These are phyloP conservation scores for Primulina huaijiensis DNA, from an alignment of 257 asterid genomes.

Conservation along the genomic window DNA sequence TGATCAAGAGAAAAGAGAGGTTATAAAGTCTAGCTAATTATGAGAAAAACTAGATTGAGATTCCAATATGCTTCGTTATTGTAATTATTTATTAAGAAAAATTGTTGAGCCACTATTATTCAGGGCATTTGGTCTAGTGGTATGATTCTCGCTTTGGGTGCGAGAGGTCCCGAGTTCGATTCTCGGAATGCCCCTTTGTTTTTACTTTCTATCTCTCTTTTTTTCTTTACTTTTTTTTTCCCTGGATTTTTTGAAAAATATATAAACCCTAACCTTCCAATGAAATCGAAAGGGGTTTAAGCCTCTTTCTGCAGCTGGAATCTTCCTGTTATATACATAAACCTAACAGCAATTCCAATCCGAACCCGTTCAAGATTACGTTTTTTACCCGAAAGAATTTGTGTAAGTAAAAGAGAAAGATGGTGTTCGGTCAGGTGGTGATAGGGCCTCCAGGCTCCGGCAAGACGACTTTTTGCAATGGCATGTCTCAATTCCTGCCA, in stretches of 20 bases:
- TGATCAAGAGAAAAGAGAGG: too few relatives aligned
- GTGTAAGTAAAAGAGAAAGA: slow-evolving; percentile 17
- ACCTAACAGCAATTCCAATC: background rate
- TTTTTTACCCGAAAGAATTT: background rate
- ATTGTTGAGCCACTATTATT: too few relatives aligned
- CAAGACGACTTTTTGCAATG: slow-evolving; percentile 95
- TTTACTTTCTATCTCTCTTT: background rate
- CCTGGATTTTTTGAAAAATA: too few relatives aligned
- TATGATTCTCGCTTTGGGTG: slow-evolving; percentile 84
- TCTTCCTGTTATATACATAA: background rate
- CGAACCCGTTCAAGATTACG: background rate
- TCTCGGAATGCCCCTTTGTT: slow-evolving; percentile 71
- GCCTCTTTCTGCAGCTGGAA: background rate
- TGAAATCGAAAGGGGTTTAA: background rate
- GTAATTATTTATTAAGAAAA: too few relatives aligned
- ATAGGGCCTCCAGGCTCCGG: slow-evolving; percentile 99
- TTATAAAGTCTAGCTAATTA: too few relatives aligned
- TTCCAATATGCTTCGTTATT: too few relatives aligned
- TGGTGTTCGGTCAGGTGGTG: slow-evolving; percentile 97
- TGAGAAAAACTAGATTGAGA: too few relatives aligned
- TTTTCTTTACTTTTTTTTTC: too few relatives aligned
- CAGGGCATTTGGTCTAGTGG: slow-evolving; percentile 85
- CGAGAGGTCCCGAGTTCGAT: slow-evolving; percentile 79
- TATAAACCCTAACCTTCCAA: background rate
- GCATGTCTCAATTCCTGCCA: slow-evolving; percentile 94